Conservation (phyloP, 164 flowering plant genomes). For the Umbilicus rupestris region DNA sequence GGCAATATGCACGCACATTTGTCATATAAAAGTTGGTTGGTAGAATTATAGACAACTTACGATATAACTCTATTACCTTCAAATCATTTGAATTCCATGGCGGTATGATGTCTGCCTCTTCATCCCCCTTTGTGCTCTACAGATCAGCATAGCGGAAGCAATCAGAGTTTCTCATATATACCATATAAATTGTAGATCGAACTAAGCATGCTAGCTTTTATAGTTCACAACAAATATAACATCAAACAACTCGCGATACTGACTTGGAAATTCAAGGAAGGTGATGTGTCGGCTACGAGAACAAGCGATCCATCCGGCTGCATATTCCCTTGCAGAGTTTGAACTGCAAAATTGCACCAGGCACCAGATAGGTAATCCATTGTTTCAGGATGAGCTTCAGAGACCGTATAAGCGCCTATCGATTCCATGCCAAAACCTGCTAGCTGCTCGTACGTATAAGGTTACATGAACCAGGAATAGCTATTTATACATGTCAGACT, state of each 20-base stretch:
- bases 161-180: background rate
- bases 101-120: constrained; percentile 36
- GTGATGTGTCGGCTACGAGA: constrained; percentile 22
- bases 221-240: background rate
- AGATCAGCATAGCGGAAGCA: background rate
- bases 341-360: constrained; percentile 81
- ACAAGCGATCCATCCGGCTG: constrained; percentile 31
- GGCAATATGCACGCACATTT: background rate
- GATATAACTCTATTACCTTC: constrained; percentile 39
- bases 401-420: constrained; percentile 28
- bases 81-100: constrained; percentile 81
- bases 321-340: constrained; percentile 45
- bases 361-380: constrained; percentile 76
- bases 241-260: background rate
- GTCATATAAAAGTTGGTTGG: background rate
- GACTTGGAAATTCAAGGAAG: background rate
- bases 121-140: constrained; percentile 48
- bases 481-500: background rate
- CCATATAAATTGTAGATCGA: background rate
- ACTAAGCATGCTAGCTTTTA: no score
- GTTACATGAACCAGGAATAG: background rate
- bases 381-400: constrained; percentile 53
- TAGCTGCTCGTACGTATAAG: background rate
- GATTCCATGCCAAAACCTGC: constrained; percentile 29
- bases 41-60: background rate